Base-by-base conservation (phyloP, 371 early-diverging fungal genomes). In the Rhizopus arrhizus region DNA sequence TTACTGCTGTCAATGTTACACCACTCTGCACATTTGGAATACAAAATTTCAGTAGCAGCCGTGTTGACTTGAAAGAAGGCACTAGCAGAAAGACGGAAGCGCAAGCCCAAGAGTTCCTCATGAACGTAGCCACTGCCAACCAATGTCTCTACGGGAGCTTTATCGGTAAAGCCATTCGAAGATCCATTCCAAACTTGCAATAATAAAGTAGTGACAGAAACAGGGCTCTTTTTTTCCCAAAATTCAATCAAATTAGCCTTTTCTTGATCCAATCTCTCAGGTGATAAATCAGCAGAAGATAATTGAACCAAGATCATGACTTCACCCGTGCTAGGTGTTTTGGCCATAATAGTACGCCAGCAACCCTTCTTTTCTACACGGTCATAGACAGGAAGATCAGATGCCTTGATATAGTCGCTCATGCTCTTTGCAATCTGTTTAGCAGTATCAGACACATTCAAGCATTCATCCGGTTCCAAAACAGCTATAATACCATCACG, bases 11-110 rank as follows among this genome's bases (percentile, higher is more conserved):
- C 70, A 50, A 77, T 55, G 32, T 55, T 56, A 52, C 68, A 61
- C 72, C 80, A 68, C 42, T 72, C 69, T 16, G 72, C 65, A 52
- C 73, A 73, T 41, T 66, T 66, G 56, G 70, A 56, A 65, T 88
- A 89, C 42, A 91, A 62, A 3, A 80, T 34, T 62, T 90, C 87
- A 22, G 91, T 81, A n/a, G 86, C 89, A 8, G 65, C 60, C 13
- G 88, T 83, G 65, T 92, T 93, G 53, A 89, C 76, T 73, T 91
- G 91, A 78, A 92, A 93, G 64, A 93, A 92, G 0, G 92, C 77
- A 28, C 65, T 70, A 7, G 85, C 85, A 3, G 90, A 90, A 10
- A 92, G 81, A 28, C 83, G 77, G 68, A 92, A 93, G 22, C 74
- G 77, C 16, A 56, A 65, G 22, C 79, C 82, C 42, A 88, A 71